Conservation (phyloP, 208 protist genomes). For the Crithidia bombi region DNA sequence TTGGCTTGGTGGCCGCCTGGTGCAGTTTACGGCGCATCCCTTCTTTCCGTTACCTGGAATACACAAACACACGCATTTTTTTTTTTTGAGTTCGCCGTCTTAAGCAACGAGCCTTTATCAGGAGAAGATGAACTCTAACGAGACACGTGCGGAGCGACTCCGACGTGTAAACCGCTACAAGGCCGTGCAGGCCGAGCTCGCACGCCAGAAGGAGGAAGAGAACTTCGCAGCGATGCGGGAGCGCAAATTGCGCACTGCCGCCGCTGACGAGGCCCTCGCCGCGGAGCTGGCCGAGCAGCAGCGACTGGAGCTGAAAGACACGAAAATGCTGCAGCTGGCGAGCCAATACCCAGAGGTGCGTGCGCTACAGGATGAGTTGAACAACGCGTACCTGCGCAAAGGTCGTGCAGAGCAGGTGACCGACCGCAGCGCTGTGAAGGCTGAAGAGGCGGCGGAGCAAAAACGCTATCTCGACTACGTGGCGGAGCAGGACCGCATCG, state of each 20-base stretch:
- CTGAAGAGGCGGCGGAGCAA: slow-evolving; percentile 59
- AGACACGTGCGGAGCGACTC: slow-evolving; percentile 80
- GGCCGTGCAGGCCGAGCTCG: slow-evolving; percentile 85
- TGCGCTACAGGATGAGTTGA: slow-evolving; percentile 73
- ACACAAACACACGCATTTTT: too few relatives aligned
- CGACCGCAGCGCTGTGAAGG: slow-evolving; percentile 47
- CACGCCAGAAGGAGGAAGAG: slow-evolving; percentile 75
- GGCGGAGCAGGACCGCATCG: slow-evolving; percentile 49
- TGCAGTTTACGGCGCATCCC: too few relatives aligned
- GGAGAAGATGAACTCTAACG: slow-evolving; percentile 33
- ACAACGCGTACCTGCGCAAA: slow-evolving; percentile 79
- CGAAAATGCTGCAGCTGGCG: slow-evolving; percentile 91
- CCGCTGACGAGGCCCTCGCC: slow-evolving; percentile 74
- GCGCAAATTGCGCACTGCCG: slow-evolving; percentile 50
- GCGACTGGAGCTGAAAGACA: slow-evolving; percentile 65
- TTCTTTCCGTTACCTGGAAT: too few relatives aligned
- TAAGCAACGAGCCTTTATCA: too few relatives aligned
- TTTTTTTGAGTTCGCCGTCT: background rate
- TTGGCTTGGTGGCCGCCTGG: too few relatives aligned
- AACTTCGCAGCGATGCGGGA: slow-evolving; percentile 58
- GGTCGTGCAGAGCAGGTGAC: slow-evolving; percentile 77
- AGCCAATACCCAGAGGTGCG: slow-evolving; percentile 81
- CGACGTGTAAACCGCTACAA: slow-evolving; percentile 88
- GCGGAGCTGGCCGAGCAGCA: slow-evolving; percentile 83
- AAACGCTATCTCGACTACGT: slow-evolving; percentile 63